phyloP scores from a whole-genome alignment of 1,284 basidiomycete genomes.

The Ustilago cynodontis region DNA sequence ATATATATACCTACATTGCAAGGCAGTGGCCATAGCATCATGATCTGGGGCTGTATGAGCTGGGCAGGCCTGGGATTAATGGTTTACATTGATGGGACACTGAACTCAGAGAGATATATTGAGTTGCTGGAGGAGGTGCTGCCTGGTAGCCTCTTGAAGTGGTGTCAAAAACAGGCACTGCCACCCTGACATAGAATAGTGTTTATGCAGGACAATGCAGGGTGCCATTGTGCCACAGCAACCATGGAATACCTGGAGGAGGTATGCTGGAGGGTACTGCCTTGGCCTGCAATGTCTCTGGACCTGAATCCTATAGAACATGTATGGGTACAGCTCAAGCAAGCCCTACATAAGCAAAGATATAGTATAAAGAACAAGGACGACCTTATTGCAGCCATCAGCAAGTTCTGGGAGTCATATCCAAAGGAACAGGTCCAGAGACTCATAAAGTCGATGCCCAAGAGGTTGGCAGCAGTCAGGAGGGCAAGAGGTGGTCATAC shows the following conservation, averaged over 20 bases:
- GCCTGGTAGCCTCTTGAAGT: no score
- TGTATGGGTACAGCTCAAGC: slow-evolving; percentile 14
- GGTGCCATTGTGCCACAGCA: not conserved
- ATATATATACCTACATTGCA: not conserved
- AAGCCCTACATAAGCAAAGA: not conserved
- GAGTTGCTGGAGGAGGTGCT: no score
- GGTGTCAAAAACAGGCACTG: no score
- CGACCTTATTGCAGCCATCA: no score
- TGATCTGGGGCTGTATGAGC: slow-evolving; percentile 21
- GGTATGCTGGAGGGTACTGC: slow-evolving; percentile 1
- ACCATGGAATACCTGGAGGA: slow-evolving; percentile 13
- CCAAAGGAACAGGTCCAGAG: slow-evolving; percentile 1
- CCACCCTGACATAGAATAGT: no score
- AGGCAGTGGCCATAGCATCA: slow-evolving; percentile 3
- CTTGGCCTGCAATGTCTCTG: slow-evolving; percentile 15
- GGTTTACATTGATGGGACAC: slow-evolving; percentile 8
- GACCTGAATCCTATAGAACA: slow-evolving; percentile 16
- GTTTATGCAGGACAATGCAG: no score
- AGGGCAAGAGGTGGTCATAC: slow-evolving; percentile 10
- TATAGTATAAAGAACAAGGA: not conserved
- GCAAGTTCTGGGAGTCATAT: no score
- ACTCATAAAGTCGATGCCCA: slow-evolving; percentile 14
- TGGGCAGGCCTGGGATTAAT: slow-evolving; percentile 16
- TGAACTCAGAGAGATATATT: not conserved
- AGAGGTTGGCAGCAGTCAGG: slow-evolving; percentile 2